A percentile compares a stretch with the other conserved stretches of the same genome.
Evolutionary conservation across 169 alveolate genomes (phyloP).

Genomic region (Plasmodium falciparum): DNA sequence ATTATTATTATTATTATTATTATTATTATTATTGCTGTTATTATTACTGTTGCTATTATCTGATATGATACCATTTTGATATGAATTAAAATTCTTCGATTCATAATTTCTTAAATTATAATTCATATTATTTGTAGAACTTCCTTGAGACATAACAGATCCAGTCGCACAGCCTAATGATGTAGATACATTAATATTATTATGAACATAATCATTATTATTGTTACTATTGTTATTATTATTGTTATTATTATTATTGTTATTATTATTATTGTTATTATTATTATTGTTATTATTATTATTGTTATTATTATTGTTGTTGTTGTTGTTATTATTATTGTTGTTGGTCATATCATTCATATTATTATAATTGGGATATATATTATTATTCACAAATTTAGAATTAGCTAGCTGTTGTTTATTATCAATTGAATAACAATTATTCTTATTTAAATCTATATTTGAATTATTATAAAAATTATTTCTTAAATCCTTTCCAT

Average conservation of each 20-base stretch:
- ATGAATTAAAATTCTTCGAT: neutral
- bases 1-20: too few species aligned
- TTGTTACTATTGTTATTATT: neutral
- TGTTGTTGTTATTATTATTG: neutral
- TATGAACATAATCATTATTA: neutral
- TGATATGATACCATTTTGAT: neutral
- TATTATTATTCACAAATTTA: neutral
- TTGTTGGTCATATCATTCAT: constrained; percentile 2
- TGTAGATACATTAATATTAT: neutral
- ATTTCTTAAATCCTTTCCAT: neutral
- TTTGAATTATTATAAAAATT: constrained; percentile 2
- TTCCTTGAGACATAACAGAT: neutral
- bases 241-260: neutral
- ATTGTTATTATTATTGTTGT: neutral
- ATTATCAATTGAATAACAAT: neutral
- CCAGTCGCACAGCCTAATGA: neutral
- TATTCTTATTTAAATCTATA: neutral
- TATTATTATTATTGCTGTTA: too few species aligned
- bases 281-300: neutral
- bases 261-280: neutral
- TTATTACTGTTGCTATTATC: too few species aligned
- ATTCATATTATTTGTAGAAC: neutral
- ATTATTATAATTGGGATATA: neutral
- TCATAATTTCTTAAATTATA: neutral
- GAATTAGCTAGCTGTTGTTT: neutral